Base-by-base conservation (phyloP, 2,329 filamentous ascomycete species). In the Sarocladium oryzae region DNA sequence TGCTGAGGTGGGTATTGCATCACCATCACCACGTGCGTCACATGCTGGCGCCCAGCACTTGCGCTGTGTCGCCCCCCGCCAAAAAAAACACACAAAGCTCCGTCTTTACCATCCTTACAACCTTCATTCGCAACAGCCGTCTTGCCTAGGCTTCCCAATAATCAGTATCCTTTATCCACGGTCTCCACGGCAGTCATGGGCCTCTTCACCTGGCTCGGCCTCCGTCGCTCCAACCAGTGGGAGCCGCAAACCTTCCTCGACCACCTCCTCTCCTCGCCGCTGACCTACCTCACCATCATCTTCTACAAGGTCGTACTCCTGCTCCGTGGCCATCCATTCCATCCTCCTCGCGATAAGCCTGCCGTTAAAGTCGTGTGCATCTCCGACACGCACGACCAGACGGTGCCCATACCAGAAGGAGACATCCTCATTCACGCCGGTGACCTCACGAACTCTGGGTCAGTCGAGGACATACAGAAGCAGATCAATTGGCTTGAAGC, bases 371-470 rank as follows among this genome's bases (percentile, higher is more conserved):
- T 96, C 23, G 88, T 96, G 56, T 95, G 89, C 69, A 82, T 96
- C 56, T 92, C 89, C 9, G 92, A 96, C 69, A 96, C 92, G 0
- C 92, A 96, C 69, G 82, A 81, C 54, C 74, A 78, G 37, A 75
- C 75, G 9, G 70, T 81, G 7, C 59, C 67, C 16, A 74, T 95
- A 1, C 89, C 90, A 0, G 68, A 77, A 9, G 91, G 90, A 52
- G 90, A 96, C 65, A 74, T 96, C 20, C 79, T 97, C 46, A 86
- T 97, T 59, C 92, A 96, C 63, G 88, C 89, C 2, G 92, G 92
- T 33, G 92, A 97, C 69, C 74, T 96, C 60, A 86, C 85, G 51
- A 84, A 89, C 58, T 72, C 74, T 20, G 92, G 92, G 35, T 86
- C 82, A 8, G 77, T 81, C 1, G 72, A 73, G 11, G 85, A 89